Evolutionary conservation across 306 rosid genomes (phyloP).

Genomic region (Rubus parviflorus): DNA sequence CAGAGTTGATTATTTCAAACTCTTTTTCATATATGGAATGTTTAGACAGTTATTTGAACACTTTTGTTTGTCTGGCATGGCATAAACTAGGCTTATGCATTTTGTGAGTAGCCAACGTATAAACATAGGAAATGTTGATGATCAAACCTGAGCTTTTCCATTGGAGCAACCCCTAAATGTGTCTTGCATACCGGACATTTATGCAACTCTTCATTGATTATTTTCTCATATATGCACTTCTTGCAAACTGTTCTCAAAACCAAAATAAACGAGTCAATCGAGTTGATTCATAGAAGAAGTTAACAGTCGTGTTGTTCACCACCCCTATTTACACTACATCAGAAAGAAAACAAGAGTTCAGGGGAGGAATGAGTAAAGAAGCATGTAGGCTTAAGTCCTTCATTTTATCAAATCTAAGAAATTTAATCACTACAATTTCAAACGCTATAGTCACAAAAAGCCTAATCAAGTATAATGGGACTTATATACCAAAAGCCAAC

Average conservation of each 20-base stretch:
- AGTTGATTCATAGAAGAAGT: neutral
- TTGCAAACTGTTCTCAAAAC: constrained; percentile 59
- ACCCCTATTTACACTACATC: neutral
- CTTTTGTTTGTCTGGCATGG: neutral
- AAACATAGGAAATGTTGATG: constrained; percentile 14
- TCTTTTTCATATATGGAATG: neutral
- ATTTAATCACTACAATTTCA: neutral
- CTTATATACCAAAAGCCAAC: neutral
- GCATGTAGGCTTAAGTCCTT: neutral
- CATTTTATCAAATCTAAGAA: neutral
- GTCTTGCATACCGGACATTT: constrained; percentile 60
- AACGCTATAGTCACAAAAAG: neutral
- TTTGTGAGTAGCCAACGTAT: neutral
- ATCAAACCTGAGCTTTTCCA: constrained; percentile 55
- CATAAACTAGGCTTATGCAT: neutral
- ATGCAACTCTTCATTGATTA: constrained; percentile 34
- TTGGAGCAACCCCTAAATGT: constrained; percentile 56
- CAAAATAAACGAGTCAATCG: constrained; percentile 14
- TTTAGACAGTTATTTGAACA: neutral
- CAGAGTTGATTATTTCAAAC: neutral
- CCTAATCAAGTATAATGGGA: neutral
- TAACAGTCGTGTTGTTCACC: neutral
- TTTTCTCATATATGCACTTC: constrained; percentile 58
- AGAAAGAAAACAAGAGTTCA: neutral
- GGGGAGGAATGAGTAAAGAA: neutral